phyloP scores from a whole-genome alignment of 2,329 filamentous ascomycete genomes.

The Sporothrix brunneoviolacea region DNA sequence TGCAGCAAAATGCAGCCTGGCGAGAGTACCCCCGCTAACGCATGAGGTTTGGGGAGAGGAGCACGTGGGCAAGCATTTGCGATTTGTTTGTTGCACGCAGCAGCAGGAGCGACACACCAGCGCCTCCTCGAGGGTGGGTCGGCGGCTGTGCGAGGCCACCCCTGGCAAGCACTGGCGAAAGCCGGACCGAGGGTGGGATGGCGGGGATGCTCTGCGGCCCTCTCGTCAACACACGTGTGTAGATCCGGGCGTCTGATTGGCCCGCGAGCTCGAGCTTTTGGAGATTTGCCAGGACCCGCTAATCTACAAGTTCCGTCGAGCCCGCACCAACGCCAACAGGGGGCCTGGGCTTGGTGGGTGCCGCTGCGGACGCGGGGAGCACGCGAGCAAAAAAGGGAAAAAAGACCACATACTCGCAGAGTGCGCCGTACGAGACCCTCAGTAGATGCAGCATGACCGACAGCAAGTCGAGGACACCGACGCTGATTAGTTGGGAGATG shows the following conservation, averaged over 20 bases:
- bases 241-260: constrained; percentile 13
- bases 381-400: not conserved
- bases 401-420: too few species aligned
- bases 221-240: constrained; percentile 18
- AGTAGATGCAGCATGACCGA: not conserved
- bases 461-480: too few species aligned
- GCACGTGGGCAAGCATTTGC: too few species aligned
- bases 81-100: too few species aligned
- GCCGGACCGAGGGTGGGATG: not conserved
- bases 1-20: too few species aligned
- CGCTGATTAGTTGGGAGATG: too few species aligned
- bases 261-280: not conserved
- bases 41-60: too few species aligned
- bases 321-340: not conserved
- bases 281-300: constrained; percentile 7
- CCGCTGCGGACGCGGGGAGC: not conserved
- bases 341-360: not conserved
- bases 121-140: not conserved
- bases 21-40: too few species aligned
- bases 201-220: constrained; percentile 3
- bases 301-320: constrained; percentile 1
- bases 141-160: not conserved
- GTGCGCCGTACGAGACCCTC: not conserved
- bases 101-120: too few species aligned
- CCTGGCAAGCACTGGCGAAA: too few species aligned